phyloP scores from a whole-genome alignment of 2,329 filamentous ascomycete genomes.

The Coniochaeta sp. region DNA sequence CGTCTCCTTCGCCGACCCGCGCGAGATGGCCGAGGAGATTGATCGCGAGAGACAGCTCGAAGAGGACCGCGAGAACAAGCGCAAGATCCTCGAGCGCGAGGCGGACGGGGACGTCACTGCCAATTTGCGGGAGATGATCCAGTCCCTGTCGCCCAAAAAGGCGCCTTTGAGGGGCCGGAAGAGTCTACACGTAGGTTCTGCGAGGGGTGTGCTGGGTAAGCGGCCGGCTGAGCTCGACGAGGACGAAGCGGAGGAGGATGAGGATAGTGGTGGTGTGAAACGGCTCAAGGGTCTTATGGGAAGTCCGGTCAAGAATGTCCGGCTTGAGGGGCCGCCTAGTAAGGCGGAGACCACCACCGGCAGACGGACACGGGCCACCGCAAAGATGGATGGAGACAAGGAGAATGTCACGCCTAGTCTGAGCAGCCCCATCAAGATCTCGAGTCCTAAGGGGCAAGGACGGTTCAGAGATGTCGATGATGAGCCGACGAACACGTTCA shows the following conservation, averaged over 20 bases:
- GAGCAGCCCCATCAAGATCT: constrained; percentile 41
- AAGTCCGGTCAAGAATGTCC: constrained; percentile 71
- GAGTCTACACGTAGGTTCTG: constrained; percentile 69
- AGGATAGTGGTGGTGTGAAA: constrained; percentile 56
- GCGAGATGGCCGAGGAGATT: constrained; percentile 53
- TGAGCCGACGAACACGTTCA: constrained; percentile 32
- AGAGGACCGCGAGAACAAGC: constrained; percentile 51
- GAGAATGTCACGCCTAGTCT: constrained; percentile 31
- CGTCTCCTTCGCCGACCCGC: constrained; percentile 60
- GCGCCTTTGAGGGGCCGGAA: constrained; percentile 50
- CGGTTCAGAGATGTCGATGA: constrained; percentile 47
- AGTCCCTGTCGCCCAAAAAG: constrained; percentile 70
- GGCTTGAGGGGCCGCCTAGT: constrained; percentile 60
- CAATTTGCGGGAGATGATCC: constrained; percentile 69
- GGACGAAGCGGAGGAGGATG: constrained; percentile 54
- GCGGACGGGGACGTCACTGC: constrained; percentile 51
- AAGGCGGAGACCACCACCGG: constrained; percentile 60
- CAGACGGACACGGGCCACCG: constrained; percentile 42
- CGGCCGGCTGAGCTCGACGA: constrained; percentile 64
- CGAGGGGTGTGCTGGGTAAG: constrained; percentile 66
- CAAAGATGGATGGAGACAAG: constrained; percentile 34
- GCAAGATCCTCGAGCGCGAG: constrained; percentile 47
- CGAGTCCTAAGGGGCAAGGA: constrained; percentile 48
- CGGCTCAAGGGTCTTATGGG: constrained; percentile 63
- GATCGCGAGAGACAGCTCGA: constrained; percentile 56